Conservation (phyloP, 768 basidiomycete species). For the Artomyces pyxidatus region DNA sequence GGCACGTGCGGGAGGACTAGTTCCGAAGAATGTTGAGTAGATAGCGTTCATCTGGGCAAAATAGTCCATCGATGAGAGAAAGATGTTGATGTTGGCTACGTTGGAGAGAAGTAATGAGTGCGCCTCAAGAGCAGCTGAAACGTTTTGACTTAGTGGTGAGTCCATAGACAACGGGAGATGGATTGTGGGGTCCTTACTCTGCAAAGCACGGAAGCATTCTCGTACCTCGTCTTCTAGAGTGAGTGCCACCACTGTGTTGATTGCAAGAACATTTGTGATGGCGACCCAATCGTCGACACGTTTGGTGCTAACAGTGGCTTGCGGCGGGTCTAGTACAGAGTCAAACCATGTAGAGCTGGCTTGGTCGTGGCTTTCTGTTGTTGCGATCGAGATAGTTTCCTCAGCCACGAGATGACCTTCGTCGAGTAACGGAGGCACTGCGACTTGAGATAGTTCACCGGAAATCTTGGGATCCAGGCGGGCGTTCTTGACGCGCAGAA, state of each 20-base stretch:
- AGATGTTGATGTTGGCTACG: conserved; percentile 72
- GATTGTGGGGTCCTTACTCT: conserved; percentile 36
- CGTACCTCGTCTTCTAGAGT: conserved; percentile 65
- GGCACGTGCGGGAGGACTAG: conserved; percentile 90
- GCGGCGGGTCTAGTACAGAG: too few relatives aligned
- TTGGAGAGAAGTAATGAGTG: conserved; percentile 46
- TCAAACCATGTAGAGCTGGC: background rate
- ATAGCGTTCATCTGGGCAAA: conserved; percentile 72
- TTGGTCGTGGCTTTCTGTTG: background rate
- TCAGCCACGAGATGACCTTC: conserved; percentile 24
- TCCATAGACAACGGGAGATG: background rate
- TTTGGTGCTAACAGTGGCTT: too few relatives aligned
- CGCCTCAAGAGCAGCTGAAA: conserved; percentile 43
- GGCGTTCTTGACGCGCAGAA: conserved; percentile 70
- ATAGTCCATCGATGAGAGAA: conserved; percentile 72
- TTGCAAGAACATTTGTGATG: conserved; percentile 42
- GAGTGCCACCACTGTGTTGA: conserved; percentile 17
- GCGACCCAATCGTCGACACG: conserved; percentile 59
- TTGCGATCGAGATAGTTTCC: conserved; percentile 2
- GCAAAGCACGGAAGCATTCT: conserved; percentile 55
- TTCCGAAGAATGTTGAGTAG: conserved; percentile 79
- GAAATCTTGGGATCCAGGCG: conserved; percentile 47
- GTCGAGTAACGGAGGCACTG: conserved; percentile 48
- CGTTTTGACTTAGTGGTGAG: background rate
- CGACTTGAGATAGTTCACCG: conserved; percentile 14